phyloP scores from a whole-genome alignment of 2,329 filamentous ascomycete species.

The Cercospora sesami region DNA sequence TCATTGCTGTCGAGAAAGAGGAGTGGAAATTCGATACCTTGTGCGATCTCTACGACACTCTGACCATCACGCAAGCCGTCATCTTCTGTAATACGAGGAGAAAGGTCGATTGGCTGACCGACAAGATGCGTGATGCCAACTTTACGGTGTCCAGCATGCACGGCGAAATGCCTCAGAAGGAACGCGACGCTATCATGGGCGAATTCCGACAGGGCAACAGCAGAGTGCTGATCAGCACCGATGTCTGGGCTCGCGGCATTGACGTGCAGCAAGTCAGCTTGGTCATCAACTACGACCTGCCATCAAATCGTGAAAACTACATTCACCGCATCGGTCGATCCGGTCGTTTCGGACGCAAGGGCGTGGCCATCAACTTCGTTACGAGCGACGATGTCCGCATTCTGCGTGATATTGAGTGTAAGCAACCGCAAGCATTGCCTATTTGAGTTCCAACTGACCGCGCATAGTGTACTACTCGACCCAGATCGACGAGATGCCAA shows the following conservation, averaged over 20 bases:
- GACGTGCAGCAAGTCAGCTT: conserved; percentile 97
- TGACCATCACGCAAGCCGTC: conserved; percentile 97
- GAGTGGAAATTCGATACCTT: conserved; percentile 99
- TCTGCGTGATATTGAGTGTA: conserved; percentile 91
- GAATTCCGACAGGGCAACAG: conserved; percentile 97
- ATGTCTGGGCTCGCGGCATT: conserved; percentile 97
- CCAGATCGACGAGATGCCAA: conserved; percentile 98
- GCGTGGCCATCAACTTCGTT: conserved; percentile 99
- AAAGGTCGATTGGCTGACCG: conserved; percentile 99
- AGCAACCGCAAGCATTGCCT: conserved; percentile 36
- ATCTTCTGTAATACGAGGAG: conserved; percentile 99
- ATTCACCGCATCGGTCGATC: conserved; percentile 97
- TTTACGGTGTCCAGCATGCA: conserved; percentile 99
- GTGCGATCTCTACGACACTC: conserved; percentile 96
- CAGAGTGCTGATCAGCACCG: conserved; percentile 92
- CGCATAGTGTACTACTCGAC: conserved; percentile 83
- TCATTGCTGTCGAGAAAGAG: conserved; percentile 98
- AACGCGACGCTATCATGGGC: conserved; percentile 98
- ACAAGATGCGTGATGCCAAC: conserved; percentile 98
- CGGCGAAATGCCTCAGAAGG: conserved; percentile 97
- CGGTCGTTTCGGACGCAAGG: conserved; percentile 94
- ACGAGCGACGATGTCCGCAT: conserved; percentile 98
- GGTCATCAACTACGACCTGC: conserved; percentile 98
- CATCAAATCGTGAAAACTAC: conserved; percentile 98
- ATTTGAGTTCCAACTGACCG: conserved; percentile 27